phyloP scores from a whole-genome alignment of 129 eudicot genomes.

The Scalesia atractyloides region DNA sequence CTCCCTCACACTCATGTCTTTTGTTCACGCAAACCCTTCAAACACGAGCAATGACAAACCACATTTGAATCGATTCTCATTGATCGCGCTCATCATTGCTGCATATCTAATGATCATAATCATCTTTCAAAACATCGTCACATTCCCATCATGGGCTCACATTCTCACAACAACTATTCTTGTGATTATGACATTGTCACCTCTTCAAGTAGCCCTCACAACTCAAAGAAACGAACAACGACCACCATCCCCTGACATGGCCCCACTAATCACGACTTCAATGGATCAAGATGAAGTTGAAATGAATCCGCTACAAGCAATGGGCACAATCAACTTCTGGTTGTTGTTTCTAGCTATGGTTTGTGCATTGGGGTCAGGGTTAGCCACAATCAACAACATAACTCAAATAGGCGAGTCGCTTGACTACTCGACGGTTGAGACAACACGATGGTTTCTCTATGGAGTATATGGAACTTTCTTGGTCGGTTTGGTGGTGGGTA shows the following conservation, averaged over 20 bases:
- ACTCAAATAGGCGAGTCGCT: constrained; percentile 83
- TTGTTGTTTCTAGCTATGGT: constrained; percentile 67
- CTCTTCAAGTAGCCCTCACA: constrained; percentile 48
- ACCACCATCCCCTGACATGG: background rate
- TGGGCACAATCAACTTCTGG: constrained; percentile 71
- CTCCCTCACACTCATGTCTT: constrained; percentile 61
- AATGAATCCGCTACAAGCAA: constrained; percentile 60
- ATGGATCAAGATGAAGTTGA: constrained; percentile 30
- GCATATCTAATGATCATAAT: constrained; percentile 64
- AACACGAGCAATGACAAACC: constrained; percentile 44
- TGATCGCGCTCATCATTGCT: constrained; percentile 50
- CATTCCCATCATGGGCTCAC: constrained; percentile 54
- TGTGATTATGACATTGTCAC: constrained; percentile 52
- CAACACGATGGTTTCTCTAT: constrained; percentile 71
- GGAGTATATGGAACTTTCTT: constrained; percentile 96
- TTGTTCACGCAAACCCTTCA: constrained; percentile 48
- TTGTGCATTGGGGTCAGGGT: constrained; percentile 89
- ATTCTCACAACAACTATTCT: constrained; percentile 40
- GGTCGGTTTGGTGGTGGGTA: constrained; percentile 90
- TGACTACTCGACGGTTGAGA: constrained; percentile 48
- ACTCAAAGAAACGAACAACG: constrained; percentile 42
- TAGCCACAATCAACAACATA: constrained; percentile 84
- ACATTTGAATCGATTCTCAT: constrained; percentile 57
- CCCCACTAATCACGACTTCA: constrained; percentile 39
- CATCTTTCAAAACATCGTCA: constrained; percentile 52